Base-by-base conservation (phyloP, 768 basidiomycete species). In the Paxillus involutus region DNA sequence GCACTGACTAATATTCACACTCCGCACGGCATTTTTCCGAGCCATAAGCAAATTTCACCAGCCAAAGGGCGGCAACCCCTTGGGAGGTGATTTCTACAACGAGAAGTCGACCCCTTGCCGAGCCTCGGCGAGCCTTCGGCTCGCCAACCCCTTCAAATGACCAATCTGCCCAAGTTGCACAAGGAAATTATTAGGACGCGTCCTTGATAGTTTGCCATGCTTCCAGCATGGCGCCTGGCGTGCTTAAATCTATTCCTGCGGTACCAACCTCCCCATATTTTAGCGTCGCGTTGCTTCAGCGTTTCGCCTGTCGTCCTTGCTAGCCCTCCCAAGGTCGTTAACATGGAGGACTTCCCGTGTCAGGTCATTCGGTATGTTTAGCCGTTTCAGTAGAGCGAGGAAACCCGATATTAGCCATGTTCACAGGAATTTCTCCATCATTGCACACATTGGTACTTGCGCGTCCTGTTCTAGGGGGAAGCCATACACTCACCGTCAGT, bases 401-500 rank as follows among this genome's bases (percentile, higher is more conserved):
- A 13, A 24, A 21, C 52, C 10, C 44, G n/a, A 45, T 41, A 44
- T 36, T 40, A 46, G 4, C 0, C 24, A 24, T 44, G 48, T 42
- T 2, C 35, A 12, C 55, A 90, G 89, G 49, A 98, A 98, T 70
- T 94, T 98, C 69, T 95, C 94, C 10, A 94, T 98, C 60, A 96
- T 98, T 66, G 94, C 94, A 1, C 95, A 98, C 69, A 97, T 97
- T 61, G 94, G 93, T 86, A 64, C 51, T 56, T 30, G 29, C 35
- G 13, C 36, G 13, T 9, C 29, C 10, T 29, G 3, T 39, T 14
- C 0, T 33, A 6, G 21, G 8, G 14, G 21, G 16, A 21, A 32
- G 19, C 42, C 57, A 16, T 29, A 10, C 32, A 6, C 59, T 68
- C 48, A 52, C 48, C 16, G 35, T 45, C 12, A 39, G 24, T 47